Evolutionary conservation across 139 green algal genomes (phyloP), one percentile per base, ranked within the genome.

Genomic region (Chlamydomonas eustigma): DNA sequence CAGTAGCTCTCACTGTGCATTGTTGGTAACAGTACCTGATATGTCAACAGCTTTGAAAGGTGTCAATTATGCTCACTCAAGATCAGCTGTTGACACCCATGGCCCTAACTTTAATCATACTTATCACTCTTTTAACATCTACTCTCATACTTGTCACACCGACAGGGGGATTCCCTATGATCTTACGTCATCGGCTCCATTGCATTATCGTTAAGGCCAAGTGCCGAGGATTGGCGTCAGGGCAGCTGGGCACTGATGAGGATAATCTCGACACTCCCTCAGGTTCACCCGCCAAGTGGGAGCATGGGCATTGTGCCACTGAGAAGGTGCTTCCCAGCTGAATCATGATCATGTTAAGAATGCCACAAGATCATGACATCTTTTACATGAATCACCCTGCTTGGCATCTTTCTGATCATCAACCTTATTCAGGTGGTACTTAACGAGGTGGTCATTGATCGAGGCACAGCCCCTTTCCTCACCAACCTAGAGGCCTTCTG

Each of bases 371-470:
- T n/a, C n/a, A n/a, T n/a, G n/a, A n/a, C n/a, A n/a, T n/a, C n/a
- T n/a, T n/a, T n/a, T n/a, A n/a, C n/a, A n/a, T n/a, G n/a, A n/a
- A n/a, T n/a, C n/a, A n/a, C n/a, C n/a, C 18, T 4, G 31, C 4
- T 33, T 77, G 34, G 37, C 32, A 71, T 25, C 2, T 77, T 30
- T n/a, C 52, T 68, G n/a, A 8, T 50, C 44, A 12, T 58, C 44
- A 71, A 81, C 33, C 79, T 83, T 51, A 28, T 58, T 12, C 44
- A 58, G 44, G 81, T 90, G 36, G 90, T 93, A 36, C 80, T 98
- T 4, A 98, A 98, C 67, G 94, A 98, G 84, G 87, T 93, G 67
- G 91, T 95, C 1, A 91, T 97, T 22, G 93, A 97, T 74, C 72
- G 93, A 3, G 93, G 93, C 58, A 88, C 88, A 39, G 89, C 80